These are phyloP conservation scores for Athelia psychrophila DNA, from an alignment of 1,284 basidiomycete species.

Conservation along the genomic window DNA sequence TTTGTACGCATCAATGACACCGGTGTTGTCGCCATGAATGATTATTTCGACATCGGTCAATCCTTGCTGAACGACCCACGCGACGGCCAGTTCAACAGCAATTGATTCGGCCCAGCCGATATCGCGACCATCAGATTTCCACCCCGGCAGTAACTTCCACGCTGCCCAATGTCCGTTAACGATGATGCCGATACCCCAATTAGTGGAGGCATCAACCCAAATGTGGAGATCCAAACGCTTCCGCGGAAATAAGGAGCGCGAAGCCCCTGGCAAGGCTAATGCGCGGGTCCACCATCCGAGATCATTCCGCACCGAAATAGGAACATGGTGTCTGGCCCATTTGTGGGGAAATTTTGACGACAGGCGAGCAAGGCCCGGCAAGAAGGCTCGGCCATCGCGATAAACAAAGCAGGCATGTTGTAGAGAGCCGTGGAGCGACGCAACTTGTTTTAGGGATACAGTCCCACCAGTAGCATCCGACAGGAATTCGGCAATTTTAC, in stretches of 20 bases:
- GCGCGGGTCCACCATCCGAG: slow-evolving; percentile 10
- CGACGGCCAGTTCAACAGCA: slow-evolving; percentile 25
- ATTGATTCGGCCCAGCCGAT: slow-evolving; percentile 36
- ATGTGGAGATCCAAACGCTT: slow-evolving; percentile 14
- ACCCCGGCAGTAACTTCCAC: slow-evolving; percentile 18
- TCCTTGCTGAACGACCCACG: slow-evolving; percentile 13
- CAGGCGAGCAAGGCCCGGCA: too few species aligned
- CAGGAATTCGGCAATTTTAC: too few species aligned
- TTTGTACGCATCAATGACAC: slow-evolving; percentile 34
- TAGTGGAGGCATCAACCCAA: slow-evolving; percentile 30
- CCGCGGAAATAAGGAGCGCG: slow-evolving; percentile 15
- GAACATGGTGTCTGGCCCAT: too few species aligned
- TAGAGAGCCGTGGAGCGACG: too few species aligned
- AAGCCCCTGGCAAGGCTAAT: not conserved
- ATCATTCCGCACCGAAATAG: too few species aligned
- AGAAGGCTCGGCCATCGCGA: too few species aligned
- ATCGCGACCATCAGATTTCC: slow-evolving; percentile 25
- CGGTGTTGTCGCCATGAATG: slow-evolving; percentile 36
- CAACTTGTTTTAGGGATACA: too few species aligned
- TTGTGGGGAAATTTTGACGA: too few species aligned
- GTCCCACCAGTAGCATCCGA: too few species aligned
- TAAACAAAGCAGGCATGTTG: too few species aligned
- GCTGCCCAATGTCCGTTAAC: slow-evolving; percentile 21
- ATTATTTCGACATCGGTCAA: slow-evolving; percentile 17
- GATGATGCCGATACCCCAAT: slow-evolving; percentile 35